Percentiles rank a stretch among this genome's conserved stretches.
phyloP scores from a whole-genome alignment of 139 green algal genomes.

The Edaphochlamys debaryana region DNA sequence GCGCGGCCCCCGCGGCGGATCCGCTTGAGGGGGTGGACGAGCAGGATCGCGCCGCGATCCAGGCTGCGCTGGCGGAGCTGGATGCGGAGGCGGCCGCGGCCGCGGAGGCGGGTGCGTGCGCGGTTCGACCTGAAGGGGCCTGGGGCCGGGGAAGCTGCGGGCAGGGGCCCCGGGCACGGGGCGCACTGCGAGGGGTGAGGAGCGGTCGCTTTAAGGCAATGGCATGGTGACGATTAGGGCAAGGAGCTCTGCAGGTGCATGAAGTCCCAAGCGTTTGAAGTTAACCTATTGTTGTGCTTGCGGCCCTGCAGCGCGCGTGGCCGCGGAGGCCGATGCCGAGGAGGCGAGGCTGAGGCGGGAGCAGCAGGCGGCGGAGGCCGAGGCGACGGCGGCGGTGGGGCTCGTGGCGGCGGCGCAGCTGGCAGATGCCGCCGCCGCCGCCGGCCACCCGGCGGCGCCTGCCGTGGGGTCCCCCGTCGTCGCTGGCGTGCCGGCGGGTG shows the following conservation, averaged over 20 bases:
- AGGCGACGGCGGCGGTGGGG: conserved; percentile 3
- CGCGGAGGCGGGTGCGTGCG: conserved; percentile 16
- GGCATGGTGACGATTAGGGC: too few species aligned
- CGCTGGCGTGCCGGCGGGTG: too few species aligned
- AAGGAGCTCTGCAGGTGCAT: too few species aligned
- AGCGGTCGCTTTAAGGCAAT: too few species aligned
- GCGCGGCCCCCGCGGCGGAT: background rate
- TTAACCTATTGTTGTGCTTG: too few species aligned
- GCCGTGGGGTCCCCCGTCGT: too few species aligned
- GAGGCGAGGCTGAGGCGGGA: background rate
- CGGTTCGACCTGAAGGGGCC: too few species aligned
- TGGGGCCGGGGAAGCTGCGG: too few species aligned
- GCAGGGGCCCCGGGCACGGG: too few species aligned
- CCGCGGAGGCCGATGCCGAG: conserved; percentile 14
- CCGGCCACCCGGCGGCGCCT: background rate
- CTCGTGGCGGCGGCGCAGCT: background rate
- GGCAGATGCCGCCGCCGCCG: background rate
- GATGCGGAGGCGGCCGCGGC: conserved; percentile 21
- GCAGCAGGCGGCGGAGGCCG: background rate
- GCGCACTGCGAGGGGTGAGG: too few species aligned
- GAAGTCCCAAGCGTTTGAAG: too few species aligned
- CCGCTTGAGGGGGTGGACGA: conserved; percentile 39
- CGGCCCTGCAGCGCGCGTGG: conserved; percentile 5
- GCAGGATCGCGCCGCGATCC: conserved; percentile 41
- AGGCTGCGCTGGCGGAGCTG: conserved; percentile 40